phyloP scores from a whole-genome alignment of 768 basidiomycete genomes.

The Lactifluus pinguis region DNA sequence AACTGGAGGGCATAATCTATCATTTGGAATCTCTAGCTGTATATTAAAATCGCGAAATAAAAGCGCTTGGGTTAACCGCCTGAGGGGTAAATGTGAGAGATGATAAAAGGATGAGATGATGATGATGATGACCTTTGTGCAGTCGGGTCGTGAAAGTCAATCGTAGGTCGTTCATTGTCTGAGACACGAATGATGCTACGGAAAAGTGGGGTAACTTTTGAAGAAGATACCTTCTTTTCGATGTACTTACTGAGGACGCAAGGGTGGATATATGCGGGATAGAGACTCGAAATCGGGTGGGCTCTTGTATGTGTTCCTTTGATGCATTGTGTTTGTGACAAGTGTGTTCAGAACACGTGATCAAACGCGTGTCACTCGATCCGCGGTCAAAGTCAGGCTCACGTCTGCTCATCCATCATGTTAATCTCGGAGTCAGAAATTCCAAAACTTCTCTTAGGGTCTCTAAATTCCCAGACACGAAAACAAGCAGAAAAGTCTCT shows the following conservation, averaged over 20 bases:
- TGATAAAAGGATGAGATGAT: not conserved
- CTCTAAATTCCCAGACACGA: slow-evolving; percentile 57
- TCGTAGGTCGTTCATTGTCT: slow-evolving; percentile 28
- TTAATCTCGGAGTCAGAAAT: slow-evolving; percentile 49
- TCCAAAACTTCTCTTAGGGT: slow-evolving; percentile 59
- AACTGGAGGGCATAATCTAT: slow-evolving; percentile 85
- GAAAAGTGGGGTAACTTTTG: not conserved
- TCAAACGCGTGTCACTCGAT: no score
- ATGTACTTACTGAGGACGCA: slow-evolving; percentile 43
- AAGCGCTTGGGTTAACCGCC: slow-evolving; percentile 72
- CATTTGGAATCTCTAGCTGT: slow-evolving; percentile 47
- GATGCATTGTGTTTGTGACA: slow-evolving; percentile 29
- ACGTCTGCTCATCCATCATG: not conserved
- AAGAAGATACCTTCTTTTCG: not conserved
- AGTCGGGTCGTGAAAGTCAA: slow-evolving; percentile 68
- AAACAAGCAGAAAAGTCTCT: slow-evolving; percentile 81
- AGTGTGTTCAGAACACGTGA: no score
- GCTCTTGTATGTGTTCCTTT: slow-evolving; percentile 38
- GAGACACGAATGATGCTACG: slow-evolving; percentile 22
- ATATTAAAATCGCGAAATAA: slow-evolving; percentile 67
- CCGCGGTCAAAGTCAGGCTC: no score
- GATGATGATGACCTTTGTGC: slow-evolving; percentile 49
- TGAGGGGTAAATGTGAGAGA: slow-evolving; percentile 26
- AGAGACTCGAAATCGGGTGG: slow-evolving; percentile 46
- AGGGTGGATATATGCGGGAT: slow-evolving; percentile 39